Evolutionary conservation across 768 basidiomycete species (phyloP).

Genomic region (Suillus sp.): DNA sequence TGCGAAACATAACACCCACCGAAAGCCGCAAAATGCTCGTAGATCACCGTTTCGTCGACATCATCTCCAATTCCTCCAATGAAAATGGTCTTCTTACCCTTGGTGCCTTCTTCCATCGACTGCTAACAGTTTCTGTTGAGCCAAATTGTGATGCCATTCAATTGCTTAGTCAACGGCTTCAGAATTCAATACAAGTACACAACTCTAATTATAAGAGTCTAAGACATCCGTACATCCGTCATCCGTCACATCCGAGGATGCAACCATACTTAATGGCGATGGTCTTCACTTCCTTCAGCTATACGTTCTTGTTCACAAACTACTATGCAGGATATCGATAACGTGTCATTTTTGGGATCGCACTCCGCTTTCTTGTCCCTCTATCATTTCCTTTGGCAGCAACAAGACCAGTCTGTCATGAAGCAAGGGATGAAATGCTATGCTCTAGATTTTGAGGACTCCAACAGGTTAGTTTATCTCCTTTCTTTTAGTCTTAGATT

Average conservation of each 20-base stretch:
- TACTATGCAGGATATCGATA: not conserved
- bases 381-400: slow-evolving; percentile 5
- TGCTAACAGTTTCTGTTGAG: not conserved
- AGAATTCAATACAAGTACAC: slow-evolving; percentile 2
- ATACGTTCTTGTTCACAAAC: not conserved
- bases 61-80: slow-evolving; percentile 84
- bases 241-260: not conserved
- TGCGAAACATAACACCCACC: slow-evolving; percentile 49
- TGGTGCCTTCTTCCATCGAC: slow-evolving; percentile 79
- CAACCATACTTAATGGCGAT: not conserved
- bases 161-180: not conserved
- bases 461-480: not conserved
- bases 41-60: slow-evolving; percentile 74
- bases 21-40: slow-evolving; percentile 85
- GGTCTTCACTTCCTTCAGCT: not conserved
- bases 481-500: not conserved
- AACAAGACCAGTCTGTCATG: not conserved
- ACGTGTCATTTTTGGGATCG: not conserved
- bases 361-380: not conserved
- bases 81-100: slow-evolving; percentile 84
- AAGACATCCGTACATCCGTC: not conserved
- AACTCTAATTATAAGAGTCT: not conserved
- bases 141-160: not conserved
- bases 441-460: not conserved
- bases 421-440: not conserved